Base-by-base conservation (phyloP, 192 early-diverging fungal genomes). In the Entomortierella parvispora region DNA sequence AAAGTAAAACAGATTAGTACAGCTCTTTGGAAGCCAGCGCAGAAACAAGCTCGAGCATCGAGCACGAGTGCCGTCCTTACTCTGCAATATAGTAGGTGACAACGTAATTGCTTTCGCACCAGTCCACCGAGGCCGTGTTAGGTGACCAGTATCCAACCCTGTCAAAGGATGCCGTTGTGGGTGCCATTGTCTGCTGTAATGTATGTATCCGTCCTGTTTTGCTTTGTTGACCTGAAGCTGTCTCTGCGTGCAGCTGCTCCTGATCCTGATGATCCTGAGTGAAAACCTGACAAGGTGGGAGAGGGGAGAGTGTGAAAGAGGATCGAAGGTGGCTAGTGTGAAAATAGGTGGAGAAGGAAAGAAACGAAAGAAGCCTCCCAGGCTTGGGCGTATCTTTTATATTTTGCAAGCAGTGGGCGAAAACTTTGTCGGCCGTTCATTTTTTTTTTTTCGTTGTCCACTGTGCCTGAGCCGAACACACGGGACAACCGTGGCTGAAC, bases 1-100 rank as follows among this genome's bases (percentile, higher is more conserved):
- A 44, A 5, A 57, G 22, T 12, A 46, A 22, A 49, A 15, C 20
- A 33, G 34, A 25, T 43, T n/a, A 28, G 34, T 26, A 28, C 4
- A 48, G n/a, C 22, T 20, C 22, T 33, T 18, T 20, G 18, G n/a
- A 14, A 28, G 31, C 25, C 11, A 40, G 43, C 20, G 9, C 33
- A 23, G 34, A 25, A 14, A 8, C 14, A 8, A 33, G 23, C 0
- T 2, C 43, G 2, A 31, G 31, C 4, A 58, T 14, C 11, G n/a
- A 56, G n/a, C 3, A 4, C 28, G 25, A 29, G 8, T 48, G 46
- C 9, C 2, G 5, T 9, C 23, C 56, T 32, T 76, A 87, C 79
- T 91, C 90, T 15, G 89, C 86, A 49, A 90, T 69, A 62, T 84
- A 87, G 29, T 58, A 58, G 12, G 71, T 77, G 18, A 83, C 74